These are phyloP conservation scores for Phytomonas francai DNA, from an alignment of 208 protist species.

Conservation along the genomic window DNA sequence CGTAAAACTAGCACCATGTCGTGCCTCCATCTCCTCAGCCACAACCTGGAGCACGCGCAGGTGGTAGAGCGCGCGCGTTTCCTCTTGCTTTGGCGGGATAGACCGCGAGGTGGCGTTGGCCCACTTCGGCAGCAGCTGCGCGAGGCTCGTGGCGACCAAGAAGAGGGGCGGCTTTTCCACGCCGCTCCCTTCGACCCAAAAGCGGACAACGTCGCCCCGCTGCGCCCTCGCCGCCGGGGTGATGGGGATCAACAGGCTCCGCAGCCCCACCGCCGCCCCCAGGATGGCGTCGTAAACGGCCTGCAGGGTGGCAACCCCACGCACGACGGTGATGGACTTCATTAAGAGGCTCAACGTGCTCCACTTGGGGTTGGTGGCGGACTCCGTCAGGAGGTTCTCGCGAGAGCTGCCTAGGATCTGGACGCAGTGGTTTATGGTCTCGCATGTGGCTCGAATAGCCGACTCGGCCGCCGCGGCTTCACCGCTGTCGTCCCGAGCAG, in stretches of 20 bases:
- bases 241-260: constrained; percentile 16
- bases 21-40: constrained; percentile 20
- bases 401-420: constrained; percentile 4
- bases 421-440: neutral
- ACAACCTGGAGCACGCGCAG: constrained; percentile 27
- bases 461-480: constrained; percentile 15
- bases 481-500: constrained; percentile 7
- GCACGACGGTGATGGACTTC: constrained; percentile 22
- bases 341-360: constrained; percentile 37
- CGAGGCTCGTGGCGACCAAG: constrained; percentile 18
- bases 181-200: constrained; percentile 35
- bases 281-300: constrained; percentile 29
- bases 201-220: constrained; percentile 43
- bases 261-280: constrained; percentile 15
- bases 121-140: constrained; percentile 15
- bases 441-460: neutral
- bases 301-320: constrained; percentile 29
- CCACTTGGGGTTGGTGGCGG: neutral
- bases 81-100: constrained; percentile 5
- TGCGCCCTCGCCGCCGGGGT: constrained; percentile 13
- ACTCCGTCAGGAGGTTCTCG: neutral
- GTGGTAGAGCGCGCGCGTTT: constrained; percentile 34
- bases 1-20: constrained; percentile 16
- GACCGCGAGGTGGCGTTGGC: neutral
- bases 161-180: constrained; percentile 29